Evolutionary conservation across 495 filamentous ascomycete species (phyloP), one percentile per base, ranked within the genome.

Genomic region (Bacidia rubella): DNA sequence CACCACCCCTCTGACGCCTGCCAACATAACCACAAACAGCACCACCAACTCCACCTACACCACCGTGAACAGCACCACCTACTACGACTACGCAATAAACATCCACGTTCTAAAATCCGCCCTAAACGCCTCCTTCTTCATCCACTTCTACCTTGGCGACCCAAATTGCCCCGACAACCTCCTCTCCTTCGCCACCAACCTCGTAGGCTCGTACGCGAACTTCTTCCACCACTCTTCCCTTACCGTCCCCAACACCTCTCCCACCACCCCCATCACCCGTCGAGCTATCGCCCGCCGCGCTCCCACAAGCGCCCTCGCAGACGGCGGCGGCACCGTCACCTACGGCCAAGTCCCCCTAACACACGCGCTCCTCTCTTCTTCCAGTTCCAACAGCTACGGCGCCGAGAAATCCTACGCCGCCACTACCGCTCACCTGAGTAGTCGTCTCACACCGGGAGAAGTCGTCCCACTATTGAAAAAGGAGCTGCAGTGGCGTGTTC

Each of bases 21-120:
- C 29, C 29, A 35, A 35, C 29, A 35, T 35, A 15, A 35, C 29
- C 29, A 35, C 29, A 22, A 25, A 24, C 29, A 35, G 15, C 15
- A 3, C n/a, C 49, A 47, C n/a, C 32, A 40, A 22, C 38, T 27
- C 41, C 32, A 46, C 23, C 5, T 10, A 47, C 51, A 3, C 26
- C 40, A 35, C 54, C 56, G 10, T 72, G 41, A 5, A 15, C 21
- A 12, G 24, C 11, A 1, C 39, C 2, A 44, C 12, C 26, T 43
- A 76, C 55, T 67, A 65, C 23, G 73, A 85, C 59, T 86, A 81
- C 74, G 69, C 75, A n/a, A 72, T 72, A 52, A 81, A 78, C 59
- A 70, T 86, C 53, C 60, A 63, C 10, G 79, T 78, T 12, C 62
- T 67, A 24, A 80, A 49, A 57, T 74, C 73, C 47, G 76, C 72